Conservation (phyloP, 495 filamentous ascomycete species). For the Penicillium argentinense region DNA sequence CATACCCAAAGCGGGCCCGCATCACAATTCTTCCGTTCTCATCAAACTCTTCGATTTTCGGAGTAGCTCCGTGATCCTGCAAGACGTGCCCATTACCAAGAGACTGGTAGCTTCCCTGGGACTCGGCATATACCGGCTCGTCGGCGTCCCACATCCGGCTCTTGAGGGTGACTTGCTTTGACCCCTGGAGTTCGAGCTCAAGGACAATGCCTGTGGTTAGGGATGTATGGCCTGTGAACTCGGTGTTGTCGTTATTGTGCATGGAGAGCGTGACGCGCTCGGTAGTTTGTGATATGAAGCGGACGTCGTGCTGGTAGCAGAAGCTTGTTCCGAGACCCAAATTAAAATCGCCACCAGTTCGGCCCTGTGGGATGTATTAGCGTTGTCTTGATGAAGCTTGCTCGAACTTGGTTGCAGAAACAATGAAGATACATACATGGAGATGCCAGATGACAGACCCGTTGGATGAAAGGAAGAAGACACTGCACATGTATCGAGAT, state of each 20-base stretch:
- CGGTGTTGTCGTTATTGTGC: conserved; percentile 32
- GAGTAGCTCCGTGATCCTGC: conserved; percentile 40
- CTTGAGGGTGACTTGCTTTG: conserved; percentile 17
- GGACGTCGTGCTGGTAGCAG: conserved; percentile 34
- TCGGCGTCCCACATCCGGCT: conserved; percentile 22
- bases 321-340: conserved; percentile 20
- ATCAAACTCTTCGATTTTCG: conserved; percentile 47
- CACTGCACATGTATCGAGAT: conserved; percentile 37
- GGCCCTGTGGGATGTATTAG: conserved; percentile 17
- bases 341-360: conserved; percentile 38
- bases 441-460: conserved; percentile 41
- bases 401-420: not conserved
- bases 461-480: conserved; percentile 27
- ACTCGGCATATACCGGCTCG: conserved; percentile 31
- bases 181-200: conserved; percentile 15
- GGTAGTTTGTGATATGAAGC: conserved; percentile 15
- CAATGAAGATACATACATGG: conserved; percentile 21
- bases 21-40: conserved; percentile 20
- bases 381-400: too few relatives aligned
- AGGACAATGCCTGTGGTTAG: conserved; percentile 29
- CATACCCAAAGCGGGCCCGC: conserved; percentile 21
- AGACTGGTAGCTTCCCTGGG: conserved; percentile 44
- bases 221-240: conserved; percentile 10
- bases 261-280: conserved; percentile 19
- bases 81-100: conserved; percentile 42